Base-by-base conservation (phyloP, 2,329 filamentous ascomycete genomes). In the Cytospora schulzeri region DNA sequence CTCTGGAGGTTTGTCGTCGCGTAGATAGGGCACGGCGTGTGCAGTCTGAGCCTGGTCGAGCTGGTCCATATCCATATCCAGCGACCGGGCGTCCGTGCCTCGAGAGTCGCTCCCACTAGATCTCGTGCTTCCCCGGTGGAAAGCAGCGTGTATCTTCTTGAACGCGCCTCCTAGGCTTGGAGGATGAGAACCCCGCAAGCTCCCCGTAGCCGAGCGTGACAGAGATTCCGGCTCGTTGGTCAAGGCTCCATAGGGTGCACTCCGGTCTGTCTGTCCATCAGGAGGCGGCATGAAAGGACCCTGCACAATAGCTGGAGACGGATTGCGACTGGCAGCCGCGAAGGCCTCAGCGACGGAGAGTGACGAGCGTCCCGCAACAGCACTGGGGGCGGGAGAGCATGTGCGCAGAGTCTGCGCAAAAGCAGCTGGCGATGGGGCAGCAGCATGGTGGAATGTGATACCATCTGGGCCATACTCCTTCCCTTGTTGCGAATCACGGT, bases 111-210 rank as follows among this genome's bases (percentile, higher is more conserved):
- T 68, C 8, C 66, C 65, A 9, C 59, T 62, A 14, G 69, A 70
- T 22, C 65, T 67, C 17, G 59, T 66, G 67, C 67, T 69, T 48
- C 63, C 66, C 33, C 67, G 68, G 50, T 63, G 64, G 48, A 72
- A 69, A 12, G 67, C 17, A 19, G 66, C 55, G 4, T 63, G 63
- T 9, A 66, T 26, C n/a, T 64, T 63, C 35, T 58, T 63, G n/a
- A 67, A 65, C 7, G 64, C 35, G 17, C 60, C 52, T 28, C 63
- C 63, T 26, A 64, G 55, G 12, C 60, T 60, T 4, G 24, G 54
- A 52, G 64, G 52, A 48, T 64, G 57, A 14, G 56, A 22, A 14
- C 52, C 63, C 28, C 61, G 57, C n/a, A 51, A 28, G 35, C 62
- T 65, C 2, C 17, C 65, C 29, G 65, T 67, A 19, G 38, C 45